Base-by-base conservation (phyloP, 768 basidiomycete species). In the Pulveroboletus sp. region DNA sequence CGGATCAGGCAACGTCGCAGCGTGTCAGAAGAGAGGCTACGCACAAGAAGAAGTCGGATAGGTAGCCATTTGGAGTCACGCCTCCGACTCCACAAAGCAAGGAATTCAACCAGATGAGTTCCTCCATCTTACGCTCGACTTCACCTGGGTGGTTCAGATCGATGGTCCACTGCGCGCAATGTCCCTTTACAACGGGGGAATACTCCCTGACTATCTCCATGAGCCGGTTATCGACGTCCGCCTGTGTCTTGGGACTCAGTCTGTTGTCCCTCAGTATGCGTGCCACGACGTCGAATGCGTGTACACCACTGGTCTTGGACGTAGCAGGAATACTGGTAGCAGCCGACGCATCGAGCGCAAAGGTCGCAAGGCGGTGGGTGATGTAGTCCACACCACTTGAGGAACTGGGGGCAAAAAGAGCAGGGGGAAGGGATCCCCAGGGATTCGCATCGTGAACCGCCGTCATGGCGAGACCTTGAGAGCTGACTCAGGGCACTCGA, bases 21-120 rank as follows among this genome's bases (percentile, higher is more conserved):
- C 11, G 3, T 2, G 17, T 39, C 12, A 3, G 10, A 12, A 8
- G n/a, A 36, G 3, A 10, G 4, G 18, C 8, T 1, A 57, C 67
- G 11, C 51, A 86, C 84, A 72, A 46, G 70, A 79, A 76, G 63
- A 87, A 86, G 36, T 69, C 58, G 1, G 57, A 37, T 27, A 14
- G 42, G 36, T 57, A 52, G 47, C 86, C 80, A 1, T 75, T 77
- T 21, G 74, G 71, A 61, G 80, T 66, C 71, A 74, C 80, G 4
- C 80, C 83, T 6, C 74, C 76, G n/a, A 80, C 68, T 2, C 74
- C 81, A 52, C 82, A 89, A 21, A 83, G 55, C n/a, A 84, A 49
- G 0, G 69, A 68, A 39, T 70, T 74, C 17, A 76, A 65, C 80
- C 83, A 89, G 6, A 69, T 59, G 4, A 89, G 55, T 57, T 90